A percentile compares a stretch with the other conserved stretches of the same genome.
Evolutionary conservation across 805 yeast species (phyloP).

Genomic region (Metschnikowia lachancei): DNA sequence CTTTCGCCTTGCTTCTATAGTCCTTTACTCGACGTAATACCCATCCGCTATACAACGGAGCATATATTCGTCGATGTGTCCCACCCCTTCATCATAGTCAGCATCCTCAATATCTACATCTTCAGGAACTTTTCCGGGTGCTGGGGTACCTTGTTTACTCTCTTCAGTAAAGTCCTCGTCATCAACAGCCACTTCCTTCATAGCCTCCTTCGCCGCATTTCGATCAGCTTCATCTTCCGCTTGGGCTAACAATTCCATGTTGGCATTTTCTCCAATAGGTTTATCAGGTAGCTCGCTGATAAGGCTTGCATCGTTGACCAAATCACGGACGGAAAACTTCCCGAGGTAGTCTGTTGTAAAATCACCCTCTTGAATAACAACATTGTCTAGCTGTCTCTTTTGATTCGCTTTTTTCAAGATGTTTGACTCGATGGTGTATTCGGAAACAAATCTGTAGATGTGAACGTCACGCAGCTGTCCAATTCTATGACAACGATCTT

Average conservation of each 20-base stretch:
- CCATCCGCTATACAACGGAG: slow-evolving; percentile 85
- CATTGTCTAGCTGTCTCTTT: slow-evolving; percentile 88
- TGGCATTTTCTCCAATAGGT: slow-evolving; percentile 36
- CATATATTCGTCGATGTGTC: slow-evolving; percentile 96
- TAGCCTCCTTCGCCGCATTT: slow-evolving; percentile 83
- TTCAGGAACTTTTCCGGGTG: slow-evolving; percentile 30
- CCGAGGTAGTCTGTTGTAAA: slow-evolving; percentile 96
- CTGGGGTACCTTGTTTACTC: slow-evolving; percentile 26
- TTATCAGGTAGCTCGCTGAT: slow-evolving; percentile 41
- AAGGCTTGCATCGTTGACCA: slow-evolving; percentile 61
- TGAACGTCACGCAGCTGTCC: slow-evolving; percentile 98
- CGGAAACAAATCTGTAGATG: slow-evolving; percentile 92
- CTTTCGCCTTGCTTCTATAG: background rate
- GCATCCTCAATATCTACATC: slow-evolving; percentile 25
- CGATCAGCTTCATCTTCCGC: slow-evolving; percentile 95
- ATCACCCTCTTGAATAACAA: slow-evolving; percentile 96
- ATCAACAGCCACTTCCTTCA: slow-evolving; percentile 81
- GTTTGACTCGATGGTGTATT: slow-evolving; percentile 93
- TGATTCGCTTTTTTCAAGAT: slow-evolving; percentile 92
- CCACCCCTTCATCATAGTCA: slow-evolving; percentile 62
- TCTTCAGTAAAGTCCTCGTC: slow-evolving; percentile 77
- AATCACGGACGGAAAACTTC: slow-evolving; percentile 78
- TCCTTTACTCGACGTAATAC: slow-evolving; percentile 40
- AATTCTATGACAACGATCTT: slow-evolving; percentile 97
- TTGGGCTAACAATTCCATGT: slow-evolving; percentile 67